Base-by-base conservation (phyloP, 2,329 filamentous ascomycete species). In the Sordariomycetes sp. region DNA sequence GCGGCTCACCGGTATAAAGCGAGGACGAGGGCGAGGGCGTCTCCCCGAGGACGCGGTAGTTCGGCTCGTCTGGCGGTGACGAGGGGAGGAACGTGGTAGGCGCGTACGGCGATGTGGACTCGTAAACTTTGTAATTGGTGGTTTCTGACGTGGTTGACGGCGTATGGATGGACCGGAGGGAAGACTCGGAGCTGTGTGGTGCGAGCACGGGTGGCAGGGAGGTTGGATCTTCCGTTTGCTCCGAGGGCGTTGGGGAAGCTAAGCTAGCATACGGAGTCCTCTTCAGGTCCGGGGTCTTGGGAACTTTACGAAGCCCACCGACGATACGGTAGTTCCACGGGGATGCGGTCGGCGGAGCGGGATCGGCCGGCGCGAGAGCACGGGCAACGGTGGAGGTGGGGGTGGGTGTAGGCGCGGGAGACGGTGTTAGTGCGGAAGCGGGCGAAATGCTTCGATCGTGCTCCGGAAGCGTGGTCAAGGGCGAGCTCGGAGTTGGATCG, bases 71-170 rank as follows among this genome's bases (percentile, higher is more conserved):
- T 35, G 75, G 75, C 3, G 76, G 74, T 54, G 71, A 62, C 25
- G 71, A 67, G 3, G 66, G 68, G 50, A 76, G 66, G 52, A 76
- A 74, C 54, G 71, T 68, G 5, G 54, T 50, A 25, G 61, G 57
- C n/a, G 53, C 37, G n/a, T 55, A 43, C 10, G 73, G 59, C 62
- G 76, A 76, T 63, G 76, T 79, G 59, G 75, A 74, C 43, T 71
- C 74, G 62, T 81, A 77, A 22, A 80, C 70, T 64, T 80, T 77
- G 73, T 81, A 80, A 64, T 84, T 83, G 52, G 77, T 74, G 18
- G 71, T 74, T 48, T 80, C 78, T 18, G 77, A 78, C 2, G 73
- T 61, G 3, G 77, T 79, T 12, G 78, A 78, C 52, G 68, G 71
- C 12, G 59, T 61, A 46, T 60, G 55, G 43, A 61, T 54, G 14